Conservation (phyloP, 169 alveolate genomes). For the Cryptosporidium ubiquitum region DNA sequence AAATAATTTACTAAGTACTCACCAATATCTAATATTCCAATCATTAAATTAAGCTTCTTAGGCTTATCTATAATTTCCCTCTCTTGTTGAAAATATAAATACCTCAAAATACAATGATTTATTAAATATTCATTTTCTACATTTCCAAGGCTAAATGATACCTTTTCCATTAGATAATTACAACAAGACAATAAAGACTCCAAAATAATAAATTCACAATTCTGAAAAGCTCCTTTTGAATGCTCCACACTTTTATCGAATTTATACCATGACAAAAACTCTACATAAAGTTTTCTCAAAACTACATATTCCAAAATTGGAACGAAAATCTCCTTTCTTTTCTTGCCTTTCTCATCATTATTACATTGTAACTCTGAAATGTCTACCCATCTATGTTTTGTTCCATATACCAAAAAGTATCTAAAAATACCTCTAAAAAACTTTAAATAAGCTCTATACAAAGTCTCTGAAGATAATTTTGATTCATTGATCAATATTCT, state of each 20-base stretch:
- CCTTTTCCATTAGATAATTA: conserved; percentile 9
- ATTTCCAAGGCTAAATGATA: neutral
- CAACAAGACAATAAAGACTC: conserved; percentile 19
- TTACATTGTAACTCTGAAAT: neutral
- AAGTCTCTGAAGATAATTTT: conserved; percentile 8
- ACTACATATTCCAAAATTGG: conserved; percentile 17
- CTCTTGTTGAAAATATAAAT: neutral
- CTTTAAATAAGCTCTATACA: conserved; percentile 11
- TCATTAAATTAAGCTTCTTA: neutral
- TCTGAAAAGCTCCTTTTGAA: neutral
- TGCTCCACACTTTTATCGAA: neutral
- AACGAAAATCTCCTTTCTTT: conserved; percentile 10
- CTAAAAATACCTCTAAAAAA: conserved; percentile 36
- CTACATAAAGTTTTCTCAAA: neutral
- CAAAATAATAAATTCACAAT: conserved; percentile 24
- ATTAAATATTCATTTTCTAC: neutral
- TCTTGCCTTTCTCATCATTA: neutral
- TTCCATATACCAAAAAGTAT: conserved; percentile 44
- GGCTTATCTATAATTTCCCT: neutral
- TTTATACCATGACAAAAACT: conserved; percentile 26
- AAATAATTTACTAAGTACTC: conserved; percentile 17
- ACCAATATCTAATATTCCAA: conserved; percentile 34
- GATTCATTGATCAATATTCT: conserved; percentile 2
- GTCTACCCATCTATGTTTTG: conserved; percentile 23
- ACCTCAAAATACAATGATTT: conserved; percentile 4